These are phyloP conservation scores for Epichloe sylvatica DNA, from an alignment of 2,329 filamentous ascomycete genomes.

Conservation along the genomic window DNA sequence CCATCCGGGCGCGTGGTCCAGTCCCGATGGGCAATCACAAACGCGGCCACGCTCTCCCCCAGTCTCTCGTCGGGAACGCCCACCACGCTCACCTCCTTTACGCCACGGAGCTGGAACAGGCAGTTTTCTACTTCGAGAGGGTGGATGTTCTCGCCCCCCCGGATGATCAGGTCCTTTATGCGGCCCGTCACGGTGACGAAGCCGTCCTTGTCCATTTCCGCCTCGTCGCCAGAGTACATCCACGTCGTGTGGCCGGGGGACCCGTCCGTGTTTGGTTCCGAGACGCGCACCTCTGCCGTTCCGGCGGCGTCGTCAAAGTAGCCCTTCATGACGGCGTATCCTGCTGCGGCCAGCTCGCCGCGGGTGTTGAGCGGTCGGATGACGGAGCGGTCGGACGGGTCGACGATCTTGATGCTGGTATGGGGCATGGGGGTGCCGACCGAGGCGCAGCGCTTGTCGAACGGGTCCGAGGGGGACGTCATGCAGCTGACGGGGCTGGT, in stretches of 20 bases:
- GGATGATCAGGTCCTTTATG: constrained; percentile 92
- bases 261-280: constrained; percentile 26
- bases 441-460: constrained; percentile 56
- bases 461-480: constrained; percentile 65
- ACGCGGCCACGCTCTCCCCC: constrained; percentile 83
- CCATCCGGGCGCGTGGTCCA: constrained; percentile 15
- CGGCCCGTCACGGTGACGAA: constrained; percentile 81
- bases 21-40: constrained; percentile 44
- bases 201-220: constrained; percentile 65
- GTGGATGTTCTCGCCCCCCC: constrained; percentile 91
- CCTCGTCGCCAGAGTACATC: constrained; percentile 93
- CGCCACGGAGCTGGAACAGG: constrained; percentile 54
- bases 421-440: constrained; percentile 79
- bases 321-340: constrained; percentile 81
- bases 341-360: constrained; percentile 71
- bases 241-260: constrained; percentile 39
- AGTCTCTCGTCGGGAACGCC: constrained; percentile 70
- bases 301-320: constrained; percentile 66
- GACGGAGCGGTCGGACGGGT: constrained; percentile 45
- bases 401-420: constrained; percentile 62
- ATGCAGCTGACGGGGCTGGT: constrained; percentile 67
- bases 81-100: constrained; percentile 69
- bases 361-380: constrained; percentile 52
- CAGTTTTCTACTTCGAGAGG: constrained; percentile 87
- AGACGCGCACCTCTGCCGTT: constrained; percentile 51